Percentiles rank a stretch among this genome's conserved stretches.
Evolutionary conservation across 306 rosid genomes (phyloP).

Genomic region (Fragaria nilgerrensis): DNA sequence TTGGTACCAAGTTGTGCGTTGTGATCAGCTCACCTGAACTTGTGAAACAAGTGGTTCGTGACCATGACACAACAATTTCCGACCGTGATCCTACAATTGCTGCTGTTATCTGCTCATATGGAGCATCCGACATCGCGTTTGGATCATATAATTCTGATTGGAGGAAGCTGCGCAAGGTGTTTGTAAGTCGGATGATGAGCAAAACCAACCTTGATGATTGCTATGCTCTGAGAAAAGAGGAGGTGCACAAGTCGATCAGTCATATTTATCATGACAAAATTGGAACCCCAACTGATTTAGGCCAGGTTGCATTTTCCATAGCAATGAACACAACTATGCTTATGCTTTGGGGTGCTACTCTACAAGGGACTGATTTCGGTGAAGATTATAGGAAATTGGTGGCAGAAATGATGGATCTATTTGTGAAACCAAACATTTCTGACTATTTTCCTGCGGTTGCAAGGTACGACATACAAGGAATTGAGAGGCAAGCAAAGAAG

Average conservation of each 20-base stretch:
- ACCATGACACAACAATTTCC: slow-evolving; percentile 31
- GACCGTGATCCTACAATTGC: slow-evolving; percentile 27
- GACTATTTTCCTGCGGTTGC: slow-evolving; percentile 32
- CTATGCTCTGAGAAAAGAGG: slow-evolving; percentile 3
- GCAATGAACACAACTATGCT: background rate
- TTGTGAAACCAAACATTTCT: slow-evolving; percentile 30
- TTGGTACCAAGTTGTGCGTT: slow-evolving; percentile 26
- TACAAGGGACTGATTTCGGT: background rate
- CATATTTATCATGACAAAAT: slow-evolving; percentile 4
- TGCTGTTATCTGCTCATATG: background rate
- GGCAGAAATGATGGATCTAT: slow-evolving; percentile 2
- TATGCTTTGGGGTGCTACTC: slow-evolving; percentile 24
- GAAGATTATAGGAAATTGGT: background rate
- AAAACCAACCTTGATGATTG: slow-evolving; percentile 15
- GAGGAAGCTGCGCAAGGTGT: slow-evolving; percentile 35
- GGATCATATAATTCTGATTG: slow-evolving; percentile 14
- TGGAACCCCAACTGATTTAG: slow-evolving; percentile 10
- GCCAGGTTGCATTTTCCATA: slow-evolving; percentile 7
- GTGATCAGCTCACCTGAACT: slow-evolving; percentile 25
- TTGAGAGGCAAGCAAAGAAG: slow-evolving; percentile 21
- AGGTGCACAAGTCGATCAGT: slow-evolving; percentile 22
- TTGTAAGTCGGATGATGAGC: slow-evolving; percentile 26
- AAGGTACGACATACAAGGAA: slow-evolving; percentile 29
- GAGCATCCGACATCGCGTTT: slow-evolving; percentile 22
- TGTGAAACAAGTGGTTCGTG: slow-evolving; percentile 30